phyloP scores from a whole-genome alignment of 176 grass and related monocot genomes.

The Triticum urartu region DNA sequence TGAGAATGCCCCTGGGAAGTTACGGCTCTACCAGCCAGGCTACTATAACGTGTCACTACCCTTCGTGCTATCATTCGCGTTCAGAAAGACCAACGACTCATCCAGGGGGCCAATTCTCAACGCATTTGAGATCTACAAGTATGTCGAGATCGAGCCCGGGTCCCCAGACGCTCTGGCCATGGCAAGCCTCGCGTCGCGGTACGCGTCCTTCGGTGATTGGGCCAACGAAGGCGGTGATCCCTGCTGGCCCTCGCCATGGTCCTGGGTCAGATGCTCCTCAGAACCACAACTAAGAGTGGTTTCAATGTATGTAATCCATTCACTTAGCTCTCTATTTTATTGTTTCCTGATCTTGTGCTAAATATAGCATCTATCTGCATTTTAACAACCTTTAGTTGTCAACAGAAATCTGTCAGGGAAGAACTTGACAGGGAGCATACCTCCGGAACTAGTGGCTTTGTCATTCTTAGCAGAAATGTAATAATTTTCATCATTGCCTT shows the following conservation, averaged over 20 bases:
- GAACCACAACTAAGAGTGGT: conserved; percentile 54
- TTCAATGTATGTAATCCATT: conserved; percentile 45
- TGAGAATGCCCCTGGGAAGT: conserved; percentile 87
- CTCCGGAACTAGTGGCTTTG: conserved; percentile 53
- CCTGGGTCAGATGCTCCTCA: conserved; percentile 71
- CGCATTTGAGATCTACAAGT: conserved; percentile 85
- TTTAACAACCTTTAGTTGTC: background rate
- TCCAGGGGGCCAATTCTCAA: conserved; percentile 78
- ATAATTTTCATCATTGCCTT: background rate
- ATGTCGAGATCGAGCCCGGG: conserved; percentile 48
- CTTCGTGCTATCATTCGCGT: conserved; percentile 66
- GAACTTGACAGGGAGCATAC: conserved; percentile 73
- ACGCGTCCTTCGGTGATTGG: conserved; percentile 36
- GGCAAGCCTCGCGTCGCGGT: conserved; percentile 57
- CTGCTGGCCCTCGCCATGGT: conserved; percentile 71
- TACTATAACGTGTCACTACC: conserved; percentile 75
- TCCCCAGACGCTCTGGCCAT: conserved; percentile 59
- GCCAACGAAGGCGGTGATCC: conserved; percentile 80
- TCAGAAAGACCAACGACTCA: conserved; percentile 81
- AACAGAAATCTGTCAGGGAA: conserved; percentile 71
- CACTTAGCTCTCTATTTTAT: background rate
- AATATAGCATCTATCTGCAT: background rate
- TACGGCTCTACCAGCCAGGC: conserved; percentile 72
- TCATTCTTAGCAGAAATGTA: conserved; percentile 76
- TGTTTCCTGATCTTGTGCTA: background rate